Percentiles rank a stretch among this genome's conserved stretches.
phyloP scores from a whole-genome alignment of 768 basidiomycete species.

The Candolleomyces eurysporus region DNA sequence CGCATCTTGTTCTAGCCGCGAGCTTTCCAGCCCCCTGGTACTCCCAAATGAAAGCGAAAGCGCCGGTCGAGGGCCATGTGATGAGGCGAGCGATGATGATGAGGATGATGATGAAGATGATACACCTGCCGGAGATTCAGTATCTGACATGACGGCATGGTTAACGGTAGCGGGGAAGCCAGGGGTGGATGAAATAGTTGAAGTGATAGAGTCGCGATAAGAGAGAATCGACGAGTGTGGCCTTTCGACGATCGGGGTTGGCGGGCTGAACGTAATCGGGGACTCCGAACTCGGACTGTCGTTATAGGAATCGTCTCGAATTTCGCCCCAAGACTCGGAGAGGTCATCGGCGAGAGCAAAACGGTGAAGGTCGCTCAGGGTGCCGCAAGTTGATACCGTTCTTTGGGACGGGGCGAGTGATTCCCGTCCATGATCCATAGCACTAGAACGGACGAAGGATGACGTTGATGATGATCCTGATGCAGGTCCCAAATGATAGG shows the following conservation, averaged over 20 bases:
- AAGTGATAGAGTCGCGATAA: no score
- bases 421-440: not conserved
- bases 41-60: no score
- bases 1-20: no score
- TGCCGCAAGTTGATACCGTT: not conserved
- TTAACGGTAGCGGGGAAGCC: no score
- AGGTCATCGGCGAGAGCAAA: not conserved
- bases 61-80: not conserved
- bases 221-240: not conserved
- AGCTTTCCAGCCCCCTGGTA: no score
- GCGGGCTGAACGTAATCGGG: constrained; percentile 1
- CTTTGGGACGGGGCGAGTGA: not conserved
- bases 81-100: not conserved
- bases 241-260: not conserved
- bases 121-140: not conserved
- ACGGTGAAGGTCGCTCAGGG: not conserved
- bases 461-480: not conserved
- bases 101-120: not conserved
- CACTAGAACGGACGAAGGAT: not conserved
- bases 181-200: no score
- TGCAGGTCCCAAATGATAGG: not conserved
- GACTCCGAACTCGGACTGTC: not conserved
- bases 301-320: not conserved
- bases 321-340: constrained; percentile 1
- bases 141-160: no score